Conservation (phyloP, 2,329 filamentous ascomycete genomes). For the Talaromyces sp. region DNA sequence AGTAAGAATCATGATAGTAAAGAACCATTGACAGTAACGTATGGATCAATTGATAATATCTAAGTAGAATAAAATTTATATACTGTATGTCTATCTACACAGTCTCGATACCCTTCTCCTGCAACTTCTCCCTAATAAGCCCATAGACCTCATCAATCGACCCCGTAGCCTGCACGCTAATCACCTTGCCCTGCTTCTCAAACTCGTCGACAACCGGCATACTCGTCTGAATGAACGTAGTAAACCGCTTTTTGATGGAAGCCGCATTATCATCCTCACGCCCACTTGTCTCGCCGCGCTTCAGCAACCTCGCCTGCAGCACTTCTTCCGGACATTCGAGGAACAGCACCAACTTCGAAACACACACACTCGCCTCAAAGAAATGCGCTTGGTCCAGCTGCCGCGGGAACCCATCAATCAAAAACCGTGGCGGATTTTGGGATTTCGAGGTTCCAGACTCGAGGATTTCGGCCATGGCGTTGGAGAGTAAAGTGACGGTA, state of each 20-base stretch:
- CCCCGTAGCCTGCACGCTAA: constrained; percentile 70
- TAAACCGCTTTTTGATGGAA: constrained; percentile 94
- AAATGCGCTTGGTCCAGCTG: constrained; percentile 95
- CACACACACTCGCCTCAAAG: constrained; percentile 86
- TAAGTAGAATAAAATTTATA: not conserved
- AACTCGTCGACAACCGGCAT: constrained; percentile 95
- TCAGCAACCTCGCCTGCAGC: constrained; percentile 77
- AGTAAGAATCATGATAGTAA: too few species aligned
- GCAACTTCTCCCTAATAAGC: constrained; percentile 46
- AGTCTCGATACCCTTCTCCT: constrained; percentile 34
- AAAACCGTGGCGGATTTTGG: constrained; percentile 61
- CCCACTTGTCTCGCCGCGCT: constrained; percentile 89
- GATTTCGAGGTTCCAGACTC: constrained; percentile 37
- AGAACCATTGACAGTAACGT: too few species aligned
- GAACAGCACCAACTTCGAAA: constrained; percentile 81
- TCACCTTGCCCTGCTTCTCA: constrained; percentile 68
- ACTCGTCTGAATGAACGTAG: constrained; percentile 87
- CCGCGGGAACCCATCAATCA: constrained; percentile 79
- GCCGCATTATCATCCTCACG: constrained; percentile 90
- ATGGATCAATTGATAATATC: not conserved
- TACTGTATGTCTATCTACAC: constrained; percentile 9
- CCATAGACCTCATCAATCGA: constrained; percentile 61
- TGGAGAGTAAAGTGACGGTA: constrained; percentile 87
- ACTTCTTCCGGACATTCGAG: constrained; percentile 87
- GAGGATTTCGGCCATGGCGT: constrained; percentile 76